Evolutionary conservation across 2,329 filamentous ascomycete genomes (phyloP).

Genomic region (Pestalotiopsis sp.): DNA sequence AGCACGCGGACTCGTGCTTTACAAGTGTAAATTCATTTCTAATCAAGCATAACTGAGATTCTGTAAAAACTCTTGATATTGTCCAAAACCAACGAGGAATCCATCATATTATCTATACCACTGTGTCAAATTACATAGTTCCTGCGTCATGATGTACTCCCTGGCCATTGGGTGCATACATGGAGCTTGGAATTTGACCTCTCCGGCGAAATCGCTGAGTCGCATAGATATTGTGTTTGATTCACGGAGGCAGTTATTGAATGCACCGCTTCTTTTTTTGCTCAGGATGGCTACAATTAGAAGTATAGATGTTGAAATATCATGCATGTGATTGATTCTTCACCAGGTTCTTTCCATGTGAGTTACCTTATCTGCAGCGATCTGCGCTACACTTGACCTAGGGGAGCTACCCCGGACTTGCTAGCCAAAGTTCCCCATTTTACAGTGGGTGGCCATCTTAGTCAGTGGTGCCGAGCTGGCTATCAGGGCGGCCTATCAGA

Average conservation of each 20-base stretch:
- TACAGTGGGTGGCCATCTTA: not conserved
- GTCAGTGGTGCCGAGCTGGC: not conserved
- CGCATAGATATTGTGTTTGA: too few species aligned
- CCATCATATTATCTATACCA: too few species aligned
- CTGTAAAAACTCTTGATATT: not conserved
- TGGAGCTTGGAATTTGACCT: too few species aligned
- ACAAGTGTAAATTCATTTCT: not conserved
- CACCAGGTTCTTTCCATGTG: not conserved
- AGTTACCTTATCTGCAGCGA: not conserved
- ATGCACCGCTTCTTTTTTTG: too few species aligned
- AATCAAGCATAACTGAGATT: not conserved
- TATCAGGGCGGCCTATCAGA: conserved; percentile 1
- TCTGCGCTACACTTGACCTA: not conserved
- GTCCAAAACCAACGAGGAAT: too few species aligned
- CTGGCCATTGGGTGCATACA: too few species aligned
- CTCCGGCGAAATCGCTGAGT: too few species aligned
- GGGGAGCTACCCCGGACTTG: conserved; percentile 4
- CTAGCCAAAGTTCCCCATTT: not conserved
- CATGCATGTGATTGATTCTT: not conserved
- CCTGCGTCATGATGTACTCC: too few species aligned
- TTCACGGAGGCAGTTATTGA: too few species aligned
- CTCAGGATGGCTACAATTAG: not conserved
- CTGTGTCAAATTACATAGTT: too few species aligned
- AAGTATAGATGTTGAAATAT: not conserved
- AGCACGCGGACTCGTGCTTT: not conserved